phyloP scores from a whole-genome alignment of 805 yeast species.

The Kodamaea fukazawae region DNA sequence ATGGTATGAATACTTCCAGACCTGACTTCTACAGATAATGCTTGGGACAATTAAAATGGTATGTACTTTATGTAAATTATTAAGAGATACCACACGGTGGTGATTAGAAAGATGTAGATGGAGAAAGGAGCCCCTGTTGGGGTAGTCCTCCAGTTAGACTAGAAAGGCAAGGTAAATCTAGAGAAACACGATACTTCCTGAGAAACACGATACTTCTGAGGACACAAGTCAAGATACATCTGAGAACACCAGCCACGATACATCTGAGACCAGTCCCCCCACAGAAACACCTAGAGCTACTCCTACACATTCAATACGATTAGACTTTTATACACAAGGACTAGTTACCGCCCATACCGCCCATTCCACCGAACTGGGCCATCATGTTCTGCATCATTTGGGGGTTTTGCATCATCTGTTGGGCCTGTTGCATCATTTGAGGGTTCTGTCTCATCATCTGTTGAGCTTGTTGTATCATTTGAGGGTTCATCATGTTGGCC shows the following conservation, averaged over 20 bases:
- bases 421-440: slow-evolving; percentile 44
- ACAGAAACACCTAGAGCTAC: neutral
- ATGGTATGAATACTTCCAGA: slow-evolving; percentile 83
- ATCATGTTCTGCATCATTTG: slow-evolving; percentile 70
- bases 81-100: no score
- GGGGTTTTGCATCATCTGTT: slow-evolving; percentile 51
- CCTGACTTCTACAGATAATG: slow-evolving; percentile 87
- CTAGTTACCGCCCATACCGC: slow-evolving; percentile 8
- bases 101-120: no score
- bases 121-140: no score
- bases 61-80: no score
- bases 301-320: neutral
- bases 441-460: slow-evolving; percentile 47
- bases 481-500: slow-evolving; percentile 60
- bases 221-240: no score
- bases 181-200: no score
- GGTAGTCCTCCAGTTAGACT: no score
- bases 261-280: no score
- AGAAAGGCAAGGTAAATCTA: no score
- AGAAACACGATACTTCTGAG: no score
- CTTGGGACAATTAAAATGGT: no score
- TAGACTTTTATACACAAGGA: neutral
- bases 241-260: no score
- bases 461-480: slow-evolving; percentile 46
- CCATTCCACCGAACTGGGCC: slow-evolving; percentile 56